Evolutionary conservation across 2,329 filamentous ascomycete species (phyloP).

Genomic region (Arthrobotrys sphaeroides): DNA sequence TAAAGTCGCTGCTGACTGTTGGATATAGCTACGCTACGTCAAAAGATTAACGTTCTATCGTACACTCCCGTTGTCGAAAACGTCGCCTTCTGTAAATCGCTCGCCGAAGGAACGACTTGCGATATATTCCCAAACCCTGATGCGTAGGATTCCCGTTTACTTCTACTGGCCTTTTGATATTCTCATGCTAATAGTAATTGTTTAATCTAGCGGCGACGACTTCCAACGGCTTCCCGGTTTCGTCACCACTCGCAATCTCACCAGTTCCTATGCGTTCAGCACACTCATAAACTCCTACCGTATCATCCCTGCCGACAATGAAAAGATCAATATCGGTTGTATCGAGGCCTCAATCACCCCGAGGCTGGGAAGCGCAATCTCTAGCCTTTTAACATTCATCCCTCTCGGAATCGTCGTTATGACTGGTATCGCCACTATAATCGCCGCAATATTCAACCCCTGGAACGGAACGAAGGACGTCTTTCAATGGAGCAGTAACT

Average conservation of each 20-base stretch:
- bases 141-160: slow-evolving; percentile 21
- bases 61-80: slow-evolving; percentile 38
- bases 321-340: slow-evolving; percentile 74
- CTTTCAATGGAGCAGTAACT: slow-evolving; percentile 98
- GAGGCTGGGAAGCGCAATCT: slow-evolving; percentile 69
- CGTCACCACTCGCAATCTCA: slow-evolving; percentile 76
- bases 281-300: slow-evolving; percentile 79
- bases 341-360: slow-evolving; percentile 85
- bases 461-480: slow-evolving; percentile 86
- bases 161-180: neutral
- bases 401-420: slow-evolving; percentile 81
- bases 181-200: slow-evolving; percentile 10
- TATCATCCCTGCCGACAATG: slow-evolving; percentile 77
- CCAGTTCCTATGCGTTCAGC: slow-evolving; percentile 84
- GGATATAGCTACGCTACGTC: slow-evolving; percentile 41
- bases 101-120: slow-evolving; percentile 22
- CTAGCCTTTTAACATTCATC: slow-evolving; percentile 70
- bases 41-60: slow-evolving; percentile 48
- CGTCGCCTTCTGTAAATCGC: slow-evolving; percentile 32
- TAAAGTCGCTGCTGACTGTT: slow-evolving; percentile 5
- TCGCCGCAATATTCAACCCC: slow-evolving; percentile 87
- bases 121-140: slow-evolving; percentile 21
- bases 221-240: slow-evolving; percentile 73
- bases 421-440: slow-evolving; percentile 81
- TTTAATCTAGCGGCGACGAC: slow-evolving; percentile 14